phyloP scores from a whole-genome alignment of 202 grass and related monocot species.

The Digitaria exilis region DNA sequence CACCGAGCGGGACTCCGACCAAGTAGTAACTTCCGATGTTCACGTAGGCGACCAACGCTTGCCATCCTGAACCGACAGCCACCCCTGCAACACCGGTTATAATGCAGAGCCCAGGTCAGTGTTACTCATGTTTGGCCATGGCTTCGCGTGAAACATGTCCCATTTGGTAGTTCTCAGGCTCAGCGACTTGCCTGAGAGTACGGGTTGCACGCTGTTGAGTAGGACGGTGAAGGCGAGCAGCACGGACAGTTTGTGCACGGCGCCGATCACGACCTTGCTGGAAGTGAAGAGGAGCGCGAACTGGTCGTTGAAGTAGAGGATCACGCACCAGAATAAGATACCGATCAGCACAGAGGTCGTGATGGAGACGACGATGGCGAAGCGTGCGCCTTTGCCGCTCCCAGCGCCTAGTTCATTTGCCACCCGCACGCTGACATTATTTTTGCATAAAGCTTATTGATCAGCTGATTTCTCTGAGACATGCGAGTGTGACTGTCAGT shows the following conservation, averaged over 20 bases:
- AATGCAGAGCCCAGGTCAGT: not conserved
- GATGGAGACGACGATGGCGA: conserved; percentile 59
- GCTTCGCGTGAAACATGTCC: not conserved
- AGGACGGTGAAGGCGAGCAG: conserved; percentile 69
- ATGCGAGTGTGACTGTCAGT: not conserved
- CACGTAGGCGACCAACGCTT: conserved; percentile 63
- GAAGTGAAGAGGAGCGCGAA: conserved; percentile 63
- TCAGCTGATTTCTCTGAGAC: not conserved
- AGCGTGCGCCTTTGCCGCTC: conserved; percentile 57
- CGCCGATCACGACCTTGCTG: conserved; percentile 51
- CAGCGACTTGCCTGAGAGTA: conserved; percentile 57
- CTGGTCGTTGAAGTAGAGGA: conserved; percentile 54
- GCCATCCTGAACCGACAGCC: conserved; percentile 78
- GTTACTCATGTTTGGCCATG: not conserved
- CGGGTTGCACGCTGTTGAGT: conserved; percentile 74
- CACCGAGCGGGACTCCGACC: conserved; percentile 57
- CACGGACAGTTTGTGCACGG: conserved; percentile 46
- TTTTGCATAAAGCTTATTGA: not conserved
- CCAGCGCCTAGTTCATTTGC: conserved; percentile 80
- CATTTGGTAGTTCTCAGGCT: not conserved
- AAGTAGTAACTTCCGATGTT: conserved; percentile 75
- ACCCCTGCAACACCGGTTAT: conserved; percentile 47
- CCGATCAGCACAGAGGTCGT: conserved; percentile 63
- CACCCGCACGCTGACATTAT: conserved; percentile 52
- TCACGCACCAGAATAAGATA: conserved; percentile 54